Evolutionary conservation across 768 basidiomycete species (phyloP), one percentile per base, ranked within the genome.

Genomic region (Crucibulum laeve): DNA sequence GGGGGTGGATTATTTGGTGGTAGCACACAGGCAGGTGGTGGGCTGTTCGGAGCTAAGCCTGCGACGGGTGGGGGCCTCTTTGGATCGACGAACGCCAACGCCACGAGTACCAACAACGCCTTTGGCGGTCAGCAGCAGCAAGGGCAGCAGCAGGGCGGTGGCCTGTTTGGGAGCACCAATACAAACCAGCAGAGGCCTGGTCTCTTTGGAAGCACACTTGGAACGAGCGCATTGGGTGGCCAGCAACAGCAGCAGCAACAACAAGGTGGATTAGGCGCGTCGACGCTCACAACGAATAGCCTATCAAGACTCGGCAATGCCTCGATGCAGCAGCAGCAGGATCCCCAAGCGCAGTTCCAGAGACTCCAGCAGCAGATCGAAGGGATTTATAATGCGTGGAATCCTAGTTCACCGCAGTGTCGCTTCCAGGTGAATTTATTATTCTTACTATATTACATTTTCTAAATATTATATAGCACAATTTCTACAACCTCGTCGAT

Each of bases 401-500:
- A 84, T 54, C 68, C 88, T 17, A 51, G 61, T 17, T 83, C 82
- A 0, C 71, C 80, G 2, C 71, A 79, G 33, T 91, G 90, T 60
- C 75, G 83, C 37, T 93, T 93, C 61, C 90, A 91, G 68, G 89
- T 90, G 47, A 36, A 73, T 57, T 25, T 41, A 13, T 7, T 15
- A 47, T 23, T 13, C 13, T 22, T 4, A 10, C n/a, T 38, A 7
- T 6, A n/a, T 15, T 40, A n/a, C 18, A 17, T 35, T 4, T 30
- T 40, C 28, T 25, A 32, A 5, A 19, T 40, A 36, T 8, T 22
- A 2, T 45, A 3, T 43, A 91, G 89, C 77, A 88, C 50, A 80
- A 79, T 49, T 93, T 93, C 52, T 92, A 93, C 59, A 92, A 91
- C 53, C 66, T 88, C 11, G 87, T 91, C 3, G 80, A 86, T 52